Percentiles rank a stretch among this genome's conserved stretches.
phyloP scores from a whole-genome alignment of 2,329 filamentous ascomycete genomes.

The Stachybotrys chlorohalonatus region DNA sequence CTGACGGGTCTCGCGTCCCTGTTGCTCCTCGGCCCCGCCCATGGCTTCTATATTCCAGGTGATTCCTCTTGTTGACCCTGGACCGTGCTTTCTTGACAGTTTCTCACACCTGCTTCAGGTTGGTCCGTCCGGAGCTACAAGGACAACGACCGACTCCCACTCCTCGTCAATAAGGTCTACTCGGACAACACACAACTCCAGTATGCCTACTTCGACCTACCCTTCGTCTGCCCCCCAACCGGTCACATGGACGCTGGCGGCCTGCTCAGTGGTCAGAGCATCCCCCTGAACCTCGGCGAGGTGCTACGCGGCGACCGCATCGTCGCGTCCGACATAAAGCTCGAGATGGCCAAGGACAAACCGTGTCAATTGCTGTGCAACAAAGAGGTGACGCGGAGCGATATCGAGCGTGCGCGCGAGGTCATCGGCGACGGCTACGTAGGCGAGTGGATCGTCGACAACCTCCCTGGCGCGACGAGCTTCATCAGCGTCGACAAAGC shows the following conservation, averaged over 20 bases:
- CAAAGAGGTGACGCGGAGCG: slow-evolving; percentile 52
- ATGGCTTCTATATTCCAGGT: slow-evolving; percentile 85
- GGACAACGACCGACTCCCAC: slow-evolving; percentile 66
- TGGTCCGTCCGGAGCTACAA: slow-evolving; percentile 77
- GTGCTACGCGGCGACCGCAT: slow-evolving; percentile 82
- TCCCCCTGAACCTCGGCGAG: slow-evolving; percentile 78
- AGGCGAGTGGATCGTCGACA: slow-evolving; percentile 91
- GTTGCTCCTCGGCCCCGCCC: slow-evolving; percentile 22
- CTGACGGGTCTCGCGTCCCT: slow-evolving; percentile 33
- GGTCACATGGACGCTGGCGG: slow-evolving; percentile 57
- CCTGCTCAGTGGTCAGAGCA: slow-evolving; percentile 65
- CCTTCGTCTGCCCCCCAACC: slow-evolving; percentile 76
- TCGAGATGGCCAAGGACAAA: slow-evolving; percentile 67
- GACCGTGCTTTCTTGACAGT: neutral
- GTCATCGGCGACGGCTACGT: slow-evolving; percentile 73
- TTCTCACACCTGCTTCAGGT: slow-evolving; percentile 32
- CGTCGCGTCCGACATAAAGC: slow-evolving; percentile 72
- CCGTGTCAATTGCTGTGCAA: slow-evolving; percentile 67
- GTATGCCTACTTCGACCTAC: slow-evolving; percentile 82
- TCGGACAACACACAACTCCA: slow-evolving; percentile 85
- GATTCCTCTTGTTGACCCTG: slow-evolving; percentile 18
- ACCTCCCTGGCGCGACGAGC: slow-evolving; percentile 78
- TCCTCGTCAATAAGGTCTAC: slow-evolving; percentile 89
- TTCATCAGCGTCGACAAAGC: slow-evolving; percentile 81
- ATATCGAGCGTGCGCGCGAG: slow-evolving; percentile 58